Base-by-base conservation (phyloP, 768 basidiomycete species). In the Termitomyces titanicus region DNA sequence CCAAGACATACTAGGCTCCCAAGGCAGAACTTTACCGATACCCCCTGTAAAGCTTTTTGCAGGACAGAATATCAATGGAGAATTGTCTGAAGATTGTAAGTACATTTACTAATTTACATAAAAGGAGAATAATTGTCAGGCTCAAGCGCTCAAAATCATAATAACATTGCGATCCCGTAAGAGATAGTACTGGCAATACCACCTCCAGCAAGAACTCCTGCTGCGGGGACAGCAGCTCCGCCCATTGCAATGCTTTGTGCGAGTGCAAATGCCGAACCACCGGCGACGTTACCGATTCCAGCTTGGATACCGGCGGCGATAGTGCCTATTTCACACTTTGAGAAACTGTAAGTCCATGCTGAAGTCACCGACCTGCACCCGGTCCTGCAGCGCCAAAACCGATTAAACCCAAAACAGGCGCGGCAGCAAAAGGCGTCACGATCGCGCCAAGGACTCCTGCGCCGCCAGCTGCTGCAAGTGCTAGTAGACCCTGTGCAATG, bases 161-260 rank as follows among this genome's bases (percentile, higher is more conserved):
- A n/a, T n/a, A n/a, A n/a, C n/a, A n/a, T n/a, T n/a, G 38, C 34
- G 7, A 45, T 4, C 4, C 34, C 55, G 7, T 33, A 53, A 7
- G 49, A n/a, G 22, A 48, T 20, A 24, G 46, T 35, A 8, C 53
- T 47, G n/a, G 45, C 17, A 43, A 57, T 50, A n/a, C 17, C 7
- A 20, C 49, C 15, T 15, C 56, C 60, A 31, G 34, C 37, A 3
- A 47, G 51, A 13, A 60, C 24, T 34, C 53, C 57, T n/a, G 2
- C 10, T 18, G 35, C 44, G 22, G 51, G 56, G 0, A 49, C 56
- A 2, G 56, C 47, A 4, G 51, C 51, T 3, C 57, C 57, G 4
- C 60, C 60, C 60, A 58, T 61, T 6, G 57, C 60, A 22, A 58
- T 58, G 44, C 57, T 55, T 33, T 61, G 60, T 17, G 60, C 60